Base-by-base conservation (phyloP, 495 filamentous ascomycete genomes). In the Parmelia sp. region DNA sequence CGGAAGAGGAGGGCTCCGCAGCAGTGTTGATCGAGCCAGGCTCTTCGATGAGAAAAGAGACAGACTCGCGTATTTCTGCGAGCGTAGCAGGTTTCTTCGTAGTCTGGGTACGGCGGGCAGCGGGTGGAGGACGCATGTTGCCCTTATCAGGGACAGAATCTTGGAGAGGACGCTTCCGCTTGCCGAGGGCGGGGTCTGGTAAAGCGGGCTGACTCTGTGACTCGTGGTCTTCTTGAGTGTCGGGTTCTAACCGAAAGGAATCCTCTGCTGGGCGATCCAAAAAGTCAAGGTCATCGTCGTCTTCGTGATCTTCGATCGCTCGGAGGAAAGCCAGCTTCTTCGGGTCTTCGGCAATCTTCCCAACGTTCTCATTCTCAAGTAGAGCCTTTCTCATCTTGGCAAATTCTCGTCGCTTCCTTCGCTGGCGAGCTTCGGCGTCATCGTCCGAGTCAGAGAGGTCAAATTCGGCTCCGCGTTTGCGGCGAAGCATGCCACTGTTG, bases 361-460 rank as follows among this genome's bases (percentile, higher is more conserved):
- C 90, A 64, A 97, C 82, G 55, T 92, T 90, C 73, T 92, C 92
- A 69, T 98, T 92, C n/a, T 88, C 83, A 23, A 97, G 80, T 12
- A 99, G 80, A 21, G 91, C 89, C 70, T 89, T 91, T 57, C 91
- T 88, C 90, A 96, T 95, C 75, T 89, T 90, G 29, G 90, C 89
- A 74, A 95, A 93, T 69, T 97, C 89, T 62, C 86, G 79, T 53
- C 93, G 86, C 75, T 96, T 97, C 76, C 86, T 83, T 10, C 91
- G 83, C 37, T 89, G 86, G 51, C 87, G 83, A 35, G 90, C 86
- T 69, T 89, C 83, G 3, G 82, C 86, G 57, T 90, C 90, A 70
- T 97, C 93, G 47, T 95, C 92, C 7, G 88, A 89, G 71, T 96
- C 92, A 14, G 88, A 90, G 27, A 96, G 82, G 65, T 95, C 91